Evolutionary conservation across 192 early-diverging fungal genomes (phyloP), one percentile per base, ranked within the genome.

Genomic region (Rhizophagus sp.): DNA sequence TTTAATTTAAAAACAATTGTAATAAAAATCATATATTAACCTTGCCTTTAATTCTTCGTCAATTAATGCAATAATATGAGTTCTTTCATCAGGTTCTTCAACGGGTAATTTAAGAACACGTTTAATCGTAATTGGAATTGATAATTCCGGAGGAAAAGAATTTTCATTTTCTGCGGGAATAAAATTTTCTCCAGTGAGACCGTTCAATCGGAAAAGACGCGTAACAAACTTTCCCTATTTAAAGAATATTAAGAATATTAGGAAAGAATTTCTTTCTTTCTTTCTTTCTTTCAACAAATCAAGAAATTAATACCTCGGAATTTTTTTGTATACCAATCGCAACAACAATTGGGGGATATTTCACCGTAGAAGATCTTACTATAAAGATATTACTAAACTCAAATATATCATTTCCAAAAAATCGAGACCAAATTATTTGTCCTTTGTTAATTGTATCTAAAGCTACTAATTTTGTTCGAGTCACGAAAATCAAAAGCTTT

Each of bases 401-500:
- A n/a, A 84, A 79, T 70, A 82, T 70, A 1, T 79, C 82, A 79
- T 84, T 82, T 62, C 75, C 82, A 84, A 79, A 84, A 77, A 82
- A 84, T 63, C 83, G 86, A 49, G 91, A 89, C 98, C 98, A 99
- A 10, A 95, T 85, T 70, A 91, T 89, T 33, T 88, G 81, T 4
- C 97, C 97, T 62, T 89, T 86, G 65, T 83, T 90, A 69, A 85
- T 88, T 52, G 97, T 94, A 79, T 96, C 93, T 25, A 97, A 85
- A 7, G 95, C 97, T 39, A 95, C 85, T 15, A 99, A 67, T 70
- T 96, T 95, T 3, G 89, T 94, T 4, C 84, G 71, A 22, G 96
- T 90, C 10, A 88, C 91, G 81, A 96, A 93, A 15, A 99, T 83
- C 25, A 95, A 83, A n/a, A 98, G 86, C 83, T 98, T 97, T 76